Base-by-base conservation (phyloP, 352 stramenopile genomes). In the Phytopythium cucurbitacearum region DNA sequence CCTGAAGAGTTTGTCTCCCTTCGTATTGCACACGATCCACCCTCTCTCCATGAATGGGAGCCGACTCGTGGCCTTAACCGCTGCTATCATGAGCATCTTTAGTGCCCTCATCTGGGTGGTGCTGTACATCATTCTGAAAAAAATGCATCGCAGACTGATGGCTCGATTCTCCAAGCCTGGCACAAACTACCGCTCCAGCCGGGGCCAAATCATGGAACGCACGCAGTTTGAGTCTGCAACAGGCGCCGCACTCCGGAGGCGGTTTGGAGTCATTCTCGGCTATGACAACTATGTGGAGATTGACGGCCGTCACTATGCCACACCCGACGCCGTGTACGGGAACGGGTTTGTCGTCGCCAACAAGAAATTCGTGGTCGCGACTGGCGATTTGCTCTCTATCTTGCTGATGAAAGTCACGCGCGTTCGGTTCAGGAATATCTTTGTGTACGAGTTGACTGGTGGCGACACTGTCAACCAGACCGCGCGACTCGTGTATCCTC, bases 301-400 rank as follows among this genome's bases (percentile, higher is more conserved):
- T 3, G 55, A 71, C 9, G 65, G 66, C 28, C 56, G 68, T 38
- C 52, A 70, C 28, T 56, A 69, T 16, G 67, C 71, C 0, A 66
- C 64, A 3, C 64, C 71, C 5, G 67, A 76, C 16, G 71, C 67
- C 4, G 64, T 80, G 41, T 77, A 76, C 47, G 57, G 57, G n/a
- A 77, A 57, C 37, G 68, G 71, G 0, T 84, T 71, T 40, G 48
- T 84, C 4, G 53, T 80, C 32, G 55, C 46, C n/a, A 75, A 77
- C 44, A 57, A 59, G 35, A 74, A 65, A 32, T 79, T 65, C 39
- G 37, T 80, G 0, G 51, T 80, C 35, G 61, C 58, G 4, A 73
- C 55, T 1, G 56, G 66, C 57, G 71, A 80, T 28, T 51, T 76
- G 13, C 47, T 69, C 5, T 40, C 64, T 2, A 51, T 76, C 42